Base-by-base conservation (phyloP, 495 filamentous ascomycete genomes). In the Daldinia childiae region DNA sequence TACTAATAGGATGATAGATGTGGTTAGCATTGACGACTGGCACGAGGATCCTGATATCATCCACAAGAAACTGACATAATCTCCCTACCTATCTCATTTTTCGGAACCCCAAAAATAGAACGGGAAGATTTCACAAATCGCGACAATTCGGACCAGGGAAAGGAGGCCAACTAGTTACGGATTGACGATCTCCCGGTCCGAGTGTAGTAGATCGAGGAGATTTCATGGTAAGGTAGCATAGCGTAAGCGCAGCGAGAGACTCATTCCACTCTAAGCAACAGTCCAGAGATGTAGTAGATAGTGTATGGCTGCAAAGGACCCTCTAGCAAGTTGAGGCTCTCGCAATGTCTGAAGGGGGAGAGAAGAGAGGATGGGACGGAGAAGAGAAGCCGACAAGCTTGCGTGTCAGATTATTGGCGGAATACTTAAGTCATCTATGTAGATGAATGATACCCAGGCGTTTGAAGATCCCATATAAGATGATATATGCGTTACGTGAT, bases 11-110 rank as follows among this genome's bases (percentile, higher is more conserved):
- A 11, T 6, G 66, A 65, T 78, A 97, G 95, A 98, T 99, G 96
- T 98, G 94, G 95, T 98, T 70, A 96, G 92, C 75, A 92, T 95
- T 74, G 96, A 98, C 73, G 95, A 98, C 82, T 99, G 95, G 94
- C 96, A 99, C 76, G 95, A 99, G 85, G 95, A 99, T 79, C 95
- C 95, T 5, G 95, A 99, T 71, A 92, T 98, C 69, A 98, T 99
- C 78, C 94, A 98, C 81, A 95, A 92, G 71, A 98, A 97, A 81
- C 97, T 98, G 77, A 93, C 92, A 65, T 98, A 82, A 80, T 27
- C 51, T 29, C 14, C 21, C 36, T 27, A 15, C 21, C n/a, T 43
- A 56, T 55, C 21, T 51, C 21, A 14, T 19, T 17, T 26, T 29
- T 19, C 12, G 29, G 11, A 21, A 30, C 12, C 1, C 43, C 1